These are phyloP conservation scores for Clonostachys rhizophaga DNA, from an alignment of 2,329 filamentous ascomycete genomes.

Conservation along the genomic window DNA sequence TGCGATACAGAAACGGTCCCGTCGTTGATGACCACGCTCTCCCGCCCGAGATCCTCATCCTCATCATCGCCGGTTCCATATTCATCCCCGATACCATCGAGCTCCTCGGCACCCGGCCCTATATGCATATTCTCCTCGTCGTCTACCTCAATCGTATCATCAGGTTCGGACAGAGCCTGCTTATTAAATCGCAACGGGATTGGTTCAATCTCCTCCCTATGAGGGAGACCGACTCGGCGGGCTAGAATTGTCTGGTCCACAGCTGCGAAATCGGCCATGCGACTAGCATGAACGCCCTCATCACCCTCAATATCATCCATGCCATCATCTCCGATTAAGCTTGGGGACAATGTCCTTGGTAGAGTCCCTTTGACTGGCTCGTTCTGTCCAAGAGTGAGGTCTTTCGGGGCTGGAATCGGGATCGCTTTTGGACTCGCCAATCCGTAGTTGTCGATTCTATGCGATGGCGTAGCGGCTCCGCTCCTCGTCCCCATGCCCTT, in stretches of 20 bases:
- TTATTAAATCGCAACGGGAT: slow-evolving; percentile 43
- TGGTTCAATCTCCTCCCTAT: slow-evolving; percentile 26
- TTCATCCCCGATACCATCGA: slow-evolving; percentile 9
- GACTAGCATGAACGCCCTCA: not conserved
- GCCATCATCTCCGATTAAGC: slow-evolving; percentile 18
- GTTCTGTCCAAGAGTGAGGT: slow-evolving; percentile 30
- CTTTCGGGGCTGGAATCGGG: slow-evolving; percentile 30
- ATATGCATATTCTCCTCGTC: slow-evolving; percentile 1
- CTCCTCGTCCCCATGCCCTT: slow-evolving; percentile 15
- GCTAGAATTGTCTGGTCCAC: slow-evolving; percentile 59
- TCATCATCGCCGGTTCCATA: slow-evolving; percentile 15
- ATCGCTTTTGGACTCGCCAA: slow-evolving; percentile 19
- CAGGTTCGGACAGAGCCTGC: slow-evolving; percentile 15
- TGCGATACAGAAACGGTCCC: slow-evolving; percentile 66
- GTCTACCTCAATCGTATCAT: slow-evolving; percentile 8
- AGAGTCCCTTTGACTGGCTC: slow-evolving; percentile 17
- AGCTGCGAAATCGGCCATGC: slow-evolving; percentile 52
- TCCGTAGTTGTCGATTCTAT: slow-evolving; percentile 5
- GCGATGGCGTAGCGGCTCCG: slow-evolving; percentile 20
- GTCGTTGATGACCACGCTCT: slow-evolving; percentile 5
- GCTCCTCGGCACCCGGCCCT: slow-evolving; percentile 2
- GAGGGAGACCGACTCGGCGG: slow-evolving; percentile 45
- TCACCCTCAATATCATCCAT: not conserved
- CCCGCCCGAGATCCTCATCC: slow-evolving; percentile 4
- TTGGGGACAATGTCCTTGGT: slow-evolving; percentile 35